Evolutionary conservation across 2,329 filamentous ascomycete genomes (phyloP), one percentile per base, ranked within the genome.

Genomic region (Thelonectria rubi): DNA sequence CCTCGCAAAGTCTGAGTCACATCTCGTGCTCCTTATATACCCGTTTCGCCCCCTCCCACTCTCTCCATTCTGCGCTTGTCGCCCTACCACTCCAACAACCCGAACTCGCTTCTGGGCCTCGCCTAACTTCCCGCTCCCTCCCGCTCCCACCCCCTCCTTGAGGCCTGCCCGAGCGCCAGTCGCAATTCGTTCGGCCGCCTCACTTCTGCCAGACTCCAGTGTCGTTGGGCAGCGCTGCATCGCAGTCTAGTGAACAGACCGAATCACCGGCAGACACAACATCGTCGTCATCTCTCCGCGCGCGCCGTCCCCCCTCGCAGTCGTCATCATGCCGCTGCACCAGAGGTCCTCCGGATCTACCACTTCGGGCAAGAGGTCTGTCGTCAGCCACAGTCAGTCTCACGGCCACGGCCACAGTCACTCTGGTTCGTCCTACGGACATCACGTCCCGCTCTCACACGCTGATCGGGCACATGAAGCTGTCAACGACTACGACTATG

Each of bases 221-320:
- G 67, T 72, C 69, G 69, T 72, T 72, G 69, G 69, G 69, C 69
- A 72, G 69, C 63, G 67, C 69, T 72, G 69, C 68, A 70, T 64
- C 68, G 67, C 69, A 71, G 69, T 66, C 59, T 65, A 58, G 62
- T 34, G 62, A 58, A 62, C 51, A 63, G 59, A 55, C 49, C 61
- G 63, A 69, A 72, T 58, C 66, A 65, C 54, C 55, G 62, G 57
- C 40, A 57, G 65, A 63, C 62, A 60, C 58, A 67, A 42, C 54
- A 63, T 63, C 58, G 52, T 60, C 62, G 61, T 51, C 20, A 64
- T 58, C 58, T 63, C 45, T 55, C 58, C 58, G 55, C 62, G 61
- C 64, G 61, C 66, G 63, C 62, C 57, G 63, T 53, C 66, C 57
- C 24, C 65, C 56, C 65, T 55, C 68, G 65, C 55, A 68, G 55